Evolutionary conservation across 805 yeast genomes (phyloP).

Genomic region (Cyberlindnera galapagoensis): DNA sequence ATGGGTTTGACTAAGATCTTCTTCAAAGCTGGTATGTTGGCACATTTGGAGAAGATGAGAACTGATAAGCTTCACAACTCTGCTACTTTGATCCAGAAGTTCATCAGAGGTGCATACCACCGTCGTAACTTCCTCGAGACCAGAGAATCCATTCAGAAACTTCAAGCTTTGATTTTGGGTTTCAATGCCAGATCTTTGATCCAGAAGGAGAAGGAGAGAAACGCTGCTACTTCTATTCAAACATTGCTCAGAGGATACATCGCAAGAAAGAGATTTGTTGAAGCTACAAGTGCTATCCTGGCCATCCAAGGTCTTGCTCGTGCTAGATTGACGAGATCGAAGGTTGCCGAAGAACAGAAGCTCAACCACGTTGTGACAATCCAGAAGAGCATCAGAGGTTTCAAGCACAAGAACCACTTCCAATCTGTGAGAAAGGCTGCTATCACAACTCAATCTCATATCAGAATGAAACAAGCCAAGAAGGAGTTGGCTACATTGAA

Average conservation of each 20-base stretch:
- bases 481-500: slow-evolving; percentile 56
- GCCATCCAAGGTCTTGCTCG: slow-evolving; percentile 47
- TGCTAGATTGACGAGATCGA: slow-evolving; percentile 46
- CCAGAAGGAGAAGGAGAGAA: slow-evolving; percentile 45
- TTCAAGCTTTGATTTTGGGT: slow-evolving; percentile 67
- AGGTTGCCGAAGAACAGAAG: slow-evolving; percentile 42
- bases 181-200: slow-evolving; percentile 47
- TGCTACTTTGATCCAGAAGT: slow-evolving; percentile 82
- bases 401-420: slow-evolving; percentile 49
- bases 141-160: slow-evolving; percentile 42
- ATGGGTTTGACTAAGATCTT: slow-evolving; percentile 91
- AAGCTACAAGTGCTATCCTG: slow-evolving; percentile 26
- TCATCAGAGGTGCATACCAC: slow-evolving; percentile 57
- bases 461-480: slow-evolving; percentile 71
- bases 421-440: slow-evolving; percentile 45
- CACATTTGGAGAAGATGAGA: slow-evolving; percentile 80
- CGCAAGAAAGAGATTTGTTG: slow-evolving; percentile 34
- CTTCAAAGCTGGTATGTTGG: slow-evolving; percentile 95
- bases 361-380: slow-evolving; percentile 60
- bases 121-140: slow-evolving; percentile 55
- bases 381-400: slow-evolving; percentile 72
- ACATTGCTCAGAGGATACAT: slow-evolving; percentile 51
- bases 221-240: slow-evolving; percentile 69
- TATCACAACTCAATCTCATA: slow-evolving; percentile 66
- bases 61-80: slow-evolving; percentile 69